A percentile compares a stretch with the other conserved stretches of the same genome.
phyloP scores from a whole-genome alignment of 495 filamentous ascomycete species.

The Friedmanniomyces endolithicus region DNA sequence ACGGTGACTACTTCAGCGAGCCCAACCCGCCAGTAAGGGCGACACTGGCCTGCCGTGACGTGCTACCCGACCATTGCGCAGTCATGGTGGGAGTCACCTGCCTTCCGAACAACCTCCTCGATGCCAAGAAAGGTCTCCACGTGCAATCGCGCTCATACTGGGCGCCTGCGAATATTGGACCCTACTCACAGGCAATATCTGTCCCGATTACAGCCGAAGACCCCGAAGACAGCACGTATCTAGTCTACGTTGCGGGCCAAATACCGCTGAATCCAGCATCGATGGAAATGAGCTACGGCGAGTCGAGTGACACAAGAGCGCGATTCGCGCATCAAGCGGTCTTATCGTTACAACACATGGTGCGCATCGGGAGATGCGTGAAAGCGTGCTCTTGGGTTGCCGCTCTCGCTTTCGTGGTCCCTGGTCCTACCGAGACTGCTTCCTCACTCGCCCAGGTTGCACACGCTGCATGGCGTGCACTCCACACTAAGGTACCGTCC shows the following conservation, averaged over 20 bases:
- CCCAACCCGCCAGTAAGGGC: constrained; percentile 79
- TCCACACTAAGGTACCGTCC: constrained; percentile 30
- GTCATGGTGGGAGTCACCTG: constrained; percentile 46
- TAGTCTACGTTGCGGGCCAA: constrained; percentile 70
- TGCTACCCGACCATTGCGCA: constrained; percentile 43
- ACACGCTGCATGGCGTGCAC: constrained; percentile 35
- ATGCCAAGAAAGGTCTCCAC: constrained; percentile 49
- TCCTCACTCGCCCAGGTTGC: constrained; percentile 24
- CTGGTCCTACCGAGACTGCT: constrained; percentile 19
- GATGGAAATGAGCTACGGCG: constrained; percentile 47
- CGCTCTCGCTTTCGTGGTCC: constrained; percentile 57
- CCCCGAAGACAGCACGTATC: not conserved
- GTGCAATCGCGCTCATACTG: constrained; percentile 92
- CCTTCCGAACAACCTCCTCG: not conserved
- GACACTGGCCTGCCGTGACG: constrained; percentile 62
- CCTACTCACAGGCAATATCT: constrained; percentile 83
- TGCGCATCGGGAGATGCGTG: constrained; percentile 64
- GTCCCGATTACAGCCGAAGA: constrained; percentile 22
- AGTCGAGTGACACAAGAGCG: not conserved
- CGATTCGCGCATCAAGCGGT: constrained; percentile 36
- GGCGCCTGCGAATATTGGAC: constrained; percentile 96
- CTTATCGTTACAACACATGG: constrained; percentile 78
- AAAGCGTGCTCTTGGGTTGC: constrained; percentile 60
- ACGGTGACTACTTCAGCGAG: constrained; percentile 52
- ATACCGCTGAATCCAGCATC: constrained; percentile 75